Evolutionary conservation across 2,329 filamentous ascomycete species (phyloP).

Genomic region (Pezicula rhizophila): DNA sequence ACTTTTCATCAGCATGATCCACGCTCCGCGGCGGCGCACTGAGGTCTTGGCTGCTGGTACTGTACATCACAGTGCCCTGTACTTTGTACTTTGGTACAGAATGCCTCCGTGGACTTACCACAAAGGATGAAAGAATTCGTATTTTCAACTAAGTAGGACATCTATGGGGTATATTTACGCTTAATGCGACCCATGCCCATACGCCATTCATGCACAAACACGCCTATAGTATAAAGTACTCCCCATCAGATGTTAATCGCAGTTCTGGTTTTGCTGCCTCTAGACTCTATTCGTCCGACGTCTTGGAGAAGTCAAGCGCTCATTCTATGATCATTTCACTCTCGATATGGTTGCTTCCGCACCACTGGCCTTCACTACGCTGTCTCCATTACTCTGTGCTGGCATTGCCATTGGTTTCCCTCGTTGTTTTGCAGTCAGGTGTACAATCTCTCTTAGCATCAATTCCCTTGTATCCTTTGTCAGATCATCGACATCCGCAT

Average conservation of each 20-base stretch:
- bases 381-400: constrained; percentile 12
- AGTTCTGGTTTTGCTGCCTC: too few relatives aligned
- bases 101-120: too few relatives aligned
- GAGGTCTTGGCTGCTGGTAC: too few relatives aligned
- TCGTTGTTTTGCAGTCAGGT: constrained; percentile 45
- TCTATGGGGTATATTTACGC: constrained; percentile 3
- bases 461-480: constrained; percentile 60
- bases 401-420: constrained; percentile 30
- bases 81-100: too few relatives aligned
- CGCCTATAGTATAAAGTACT: background rate
- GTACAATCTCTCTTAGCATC: constrained; percentile 65
- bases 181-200: background rate
- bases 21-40: too few relatives aligned
- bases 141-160: background rate
- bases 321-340: background rate
- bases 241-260: background rate
- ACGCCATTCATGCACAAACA: background rate
- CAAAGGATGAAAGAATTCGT: too few relatives aligned
- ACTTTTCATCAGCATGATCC: too few relatives aligned
- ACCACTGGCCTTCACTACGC: constrained; percentile 23
- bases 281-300: background rate
- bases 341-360: constrained; percentile 13
- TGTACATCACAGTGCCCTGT: too few relatives aligned
- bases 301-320: background rate
- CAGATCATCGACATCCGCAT: constrained; percentile 73